Percentiles rank a stretch among this genome's conserved stretches.
Conservation (phyloP, 108 stramenopile species). For the Fragilaria radians region DNA sequence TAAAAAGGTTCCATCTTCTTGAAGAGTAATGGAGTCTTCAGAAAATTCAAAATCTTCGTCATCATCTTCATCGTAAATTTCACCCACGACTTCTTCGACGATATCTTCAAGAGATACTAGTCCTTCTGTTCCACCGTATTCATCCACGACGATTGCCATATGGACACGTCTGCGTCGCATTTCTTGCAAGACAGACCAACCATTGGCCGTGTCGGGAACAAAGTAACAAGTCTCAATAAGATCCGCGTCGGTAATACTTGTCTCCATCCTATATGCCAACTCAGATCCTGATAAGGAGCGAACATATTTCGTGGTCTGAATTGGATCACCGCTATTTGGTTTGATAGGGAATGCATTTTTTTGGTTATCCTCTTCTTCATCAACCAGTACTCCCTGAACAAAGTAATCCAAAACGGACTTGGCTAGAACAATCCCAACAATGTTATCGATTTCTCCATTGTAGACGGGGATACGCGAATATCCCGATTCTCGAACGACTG, state of each 20-base stretch:
- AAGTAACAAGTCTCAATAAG: slow-evolving; percentile 93
- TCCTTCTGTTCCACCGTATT: slow-evolving; percentile 97
- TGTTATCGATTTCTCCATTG: slow-evolving; percentile 95
- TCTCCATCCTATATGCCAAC: slow-evolving; percentile 77
- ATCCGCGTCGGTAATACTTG: slow-evolving; percentile 70
- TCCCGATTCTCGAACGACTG: slow-evolving; percentile 73
- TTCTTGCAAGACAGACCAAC: slow-evolving; percentile 95
- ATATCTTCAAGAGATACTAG: slow-evolving; percentile 94
- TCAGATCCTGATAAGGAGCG: slow-evolving; percentile 70
- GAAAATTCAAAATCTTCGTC: slow-evolving; percentile 86
- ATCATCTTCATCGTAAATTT: slow-evolving; percentile 89
- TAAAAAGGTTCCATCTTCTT: slow-evolving; percentile 82
- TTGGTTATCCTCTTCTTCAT: slow-evolving; percentile 39
- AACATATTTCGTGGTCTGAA: slow-evolving; percentile 47
- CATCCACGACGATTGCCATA: slow-evolving; percentile 97
- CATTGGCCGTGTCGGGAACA: slow-evolving; percentile 94
- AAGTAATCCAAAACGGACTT: slow-evolving; percentile 94
- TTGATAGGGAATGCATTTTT: slow-evolving; percentile 3
- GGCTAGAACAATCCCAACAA: slow-evolving; percentile 92
- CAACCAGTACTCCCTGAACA: slow-evolving; percentile 77
- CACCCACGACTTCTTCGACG: slow-evolving; percentile 92
- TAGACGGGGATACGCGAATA: slow-evolving; percentile 95
- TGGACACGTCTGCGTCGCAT: slow-evolving; percentile 92
- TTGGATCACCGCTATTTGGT: not conserved
- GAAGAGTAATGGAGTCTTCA: slow-evolving; percentile 81